These are phyloP conservation scores for Ceratonia siliqua DNA, from an alignment of 306 rosid genomes.

Conservation along the genomic window DNA sequence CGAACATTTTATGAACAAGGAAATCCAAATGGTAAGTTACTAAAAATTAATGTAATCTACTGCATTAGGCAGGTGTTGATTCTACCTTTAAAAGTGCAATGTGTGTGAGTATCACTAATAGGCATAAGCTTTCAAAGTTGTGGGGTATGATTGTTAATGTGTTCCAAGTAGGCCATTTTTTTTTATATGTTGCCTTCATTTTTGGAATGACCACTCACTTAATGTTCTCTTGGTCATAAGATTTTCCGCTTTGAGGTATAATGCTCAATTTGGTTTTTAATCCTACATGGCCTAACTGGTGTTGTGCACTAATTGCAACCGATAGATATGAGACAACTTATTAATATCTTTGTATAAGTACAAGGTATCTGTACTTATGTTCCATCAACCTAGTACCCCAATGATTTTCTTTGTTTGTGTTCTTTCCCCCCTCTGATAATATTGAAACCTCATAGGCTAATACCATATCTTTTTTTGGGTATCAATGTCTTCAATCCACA, in stretches of 20 bases:
- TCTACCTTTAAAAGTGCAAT: not conserved
- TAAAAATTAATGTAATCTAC: not conserved
- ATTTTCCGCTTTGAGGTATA: not conserved
- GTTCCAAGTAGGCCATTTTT: not conserved
- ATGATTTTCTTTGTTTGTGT: not conserved
- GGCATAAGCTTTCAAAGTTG: slow-evolving; percentile 11
- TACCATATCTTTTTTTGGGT: not conserved
- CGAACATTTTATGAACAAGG: slow-evolving; percentile 90
- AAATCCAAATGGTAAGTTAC: slow-evolving; percentile 78
- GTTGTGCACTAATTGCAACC: not conserved
- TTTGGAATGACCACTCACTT: not conserved
- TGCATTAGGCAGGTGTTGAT: not conserved
- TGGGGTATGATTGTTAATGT: not conserved
- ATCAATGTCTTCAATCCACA: not conserved
- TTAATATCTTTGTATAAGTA: not conserved
- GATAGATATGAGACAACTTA: not conserved
- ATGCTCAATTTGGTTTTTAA: not conserved
- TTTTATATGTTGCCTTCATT: not conserved
- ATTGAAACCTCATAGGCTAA: not conserved
- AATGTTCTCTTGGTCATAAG: not conserved
- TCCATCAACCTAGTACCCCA: not conserved
- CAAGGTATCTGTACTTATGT: not conserved
- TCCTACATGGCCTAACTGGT: not conserved
- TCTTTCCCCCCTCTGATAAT: not conserved
- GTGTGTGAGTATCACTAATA: not conserved